phyloP scores from a whole-genome alignment of 2,329 filamentous ascomycete genomes.

The Penicillium rolfsii region DNA sequence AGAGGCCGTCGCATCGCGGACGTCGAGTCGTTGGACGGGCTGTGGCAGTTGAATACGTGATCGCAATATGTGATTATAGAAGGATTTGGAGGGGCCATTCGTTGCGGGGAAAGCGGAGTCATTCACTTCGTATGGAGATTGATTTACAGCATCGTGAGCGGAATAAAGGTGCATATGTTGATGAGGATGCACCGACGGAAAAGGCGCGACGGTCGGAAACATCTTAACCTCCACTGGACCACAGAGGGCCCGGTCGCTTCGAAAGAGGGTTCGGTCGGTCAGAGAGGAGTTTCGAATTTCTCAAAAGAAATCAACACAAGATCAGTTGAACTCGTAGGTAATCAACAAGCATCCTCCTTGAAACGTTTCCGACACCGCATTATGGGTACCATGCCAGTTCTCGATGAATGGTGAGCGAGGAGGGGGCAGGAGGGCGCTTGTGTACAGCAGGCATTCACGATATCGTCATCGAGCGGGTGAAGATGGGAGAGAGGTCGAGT shows the following conservation, averaged over 20 bases:
- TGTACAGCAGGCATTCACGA: constrained; percentile 13
- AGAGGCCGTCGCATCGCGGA: constrained; percentile 33
- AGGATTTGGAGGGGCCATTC: constrained; percentile 33
- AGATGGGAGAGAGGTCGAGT: background rate
- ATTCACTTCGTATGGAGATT: constrained; percentile 37
- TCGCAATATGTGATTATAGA: constrained; percentile 35
- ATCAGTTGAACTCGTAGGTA: constrained; percentile 32
- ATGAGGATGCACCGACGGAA: constrained; percentile 48
- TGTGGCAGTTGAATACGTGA: constrained; percentile 44
- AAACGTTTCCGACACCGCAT: constrained; percentile 52
- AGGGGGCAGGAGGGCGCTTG: constrained; percentile 1
- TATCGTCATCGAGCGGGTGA: constrained; percentile 18
- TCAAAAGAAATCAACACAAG: constrained; percentile 28
- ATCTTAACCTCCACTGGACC: constrained; percentile 42
- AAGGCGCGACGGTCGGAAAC: constrained; percentile 54
- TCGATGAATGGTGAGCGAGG: constrained; percentile 2
- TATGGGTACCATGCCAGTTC: constrained; percentile 37
- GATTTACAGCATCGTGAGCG: constrained; percentile 35
- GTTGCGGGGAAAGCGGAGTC: constrained; percentile 30
- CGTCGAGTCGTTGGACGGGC: constrained; percentile 43
- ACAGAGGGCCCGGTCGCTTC: constrained; percentile 18
- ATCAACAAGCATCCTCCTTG: constrained; percentile 47
- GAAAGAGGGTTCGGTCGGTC: constrained; percentile 16
- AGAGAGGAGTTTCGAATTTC: constrained; percentile 20
- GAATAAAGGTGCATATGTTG: constrained; percentile 42